Evolutionary conservation across 2,329 filamentous ascomycete genomes (phyloP).

Genomic region (Biscogniauxia sp.): DNA sequence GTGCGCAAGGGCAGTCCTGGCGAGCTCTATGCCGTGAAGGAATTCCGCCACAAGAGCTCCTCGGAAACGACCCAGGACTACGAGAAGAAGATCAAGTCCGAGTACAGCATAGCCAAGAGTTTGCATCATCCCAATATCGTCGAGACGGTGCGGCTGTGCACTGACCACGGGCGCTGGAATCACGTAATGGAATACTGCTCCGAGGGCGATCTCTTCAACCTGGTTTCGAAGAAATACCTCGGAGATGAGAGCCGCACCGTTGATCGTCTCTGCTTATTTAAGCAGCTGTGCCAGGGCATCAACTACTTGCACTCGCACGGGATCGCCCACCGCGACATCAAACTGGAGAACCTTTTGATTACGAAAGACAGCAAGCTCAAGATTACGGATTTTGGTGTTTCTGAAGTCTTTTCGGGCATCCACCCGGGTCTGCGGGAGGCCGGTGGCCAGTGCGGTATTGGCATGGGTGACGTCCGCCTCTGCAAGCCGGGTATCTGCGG

Average conservation of each 20-base stretch:
- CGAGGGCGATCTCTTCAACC: conserved; percentile 73
- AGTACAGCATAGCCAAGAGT: conserved; percentile 84
- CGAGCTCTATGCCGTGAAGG: conserved; percentile 81
- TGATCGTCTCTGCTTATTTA: conserved; percentile 82
- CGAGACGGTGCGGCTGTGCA: conserved; percentile 73
- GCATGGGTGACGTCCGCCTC: conserved; percentile 68
- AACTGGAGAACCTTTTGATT: conserved; percentile 82
- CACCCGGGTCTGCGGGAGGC: conserved; percentile 76
- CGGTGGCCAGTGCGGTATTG: conserved; percentile 69
- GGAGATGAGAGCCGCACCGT: conserved; percentile 59
- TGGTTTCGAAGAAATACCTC: conserved; percentile 72
- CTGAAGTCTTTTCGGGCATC: conserved; percentile 78
- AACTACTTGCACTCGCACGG: conserved; percentile 79
- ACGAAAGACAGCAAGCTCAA: conserved; percentile 79
- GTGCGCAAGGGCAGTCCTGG: conserved; percentile 61
- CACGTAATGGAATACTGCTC: conserved; percentile 93
- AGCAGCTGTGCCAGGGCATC: conserved; percentile 81
- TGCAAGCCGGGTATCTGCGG: conserved; percentile 81
- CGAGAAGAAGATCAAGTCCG: conserved; percentile 85
- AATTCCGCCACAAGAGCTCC: conserved; percentile 72
- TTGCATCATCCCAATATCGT: conserved; percentile 86
- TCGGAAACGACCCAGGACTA: conserved; percentile 73
- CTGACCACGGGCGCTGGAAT: conserved; percentile 73
- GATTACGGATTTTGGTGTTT: conserved; percentile 89
- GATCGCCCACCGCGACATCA: conserved; percentile 88